A percentile compares a stretch with the other conserved stretches of the same genome.
phyloP scores from a whole-genome alignment of 2,329 filamentous ascomycete species.

The Zalaria sp. region DNA sequence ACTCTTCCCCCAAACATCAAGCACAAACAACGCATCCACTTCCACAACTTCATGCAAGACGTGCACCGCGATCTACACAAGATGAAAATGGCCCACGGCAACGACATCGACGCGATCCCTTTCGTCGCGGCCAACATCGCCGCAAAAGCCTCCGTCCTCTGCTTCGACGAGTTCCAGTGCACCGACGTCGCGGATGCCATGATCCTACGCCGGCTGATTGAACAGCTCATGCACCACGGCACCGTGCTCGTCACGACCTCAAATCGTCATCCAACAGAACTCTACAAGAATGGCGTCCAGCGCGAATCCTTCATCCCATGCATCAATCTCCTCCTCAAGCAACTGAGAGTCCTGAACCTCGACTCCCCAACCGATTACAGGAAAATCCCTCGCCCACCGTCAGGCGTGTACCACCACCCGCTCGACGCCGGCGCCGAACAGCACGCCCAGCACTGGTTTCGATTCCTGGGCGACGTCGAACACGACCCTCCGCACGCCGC shows the following conservation, averaged over 20 bases:
- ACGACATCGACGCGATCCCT: slow-evolving; percentile 77
- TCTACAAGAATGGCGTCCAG: slow-evolving; percentile 98
- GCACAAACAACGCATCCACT: slow-evolving; percentile 86
- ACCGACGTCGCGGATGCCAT: slow-evolving; percentile 98
- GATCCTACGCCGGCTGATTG: slow-evolving; percentile 79
- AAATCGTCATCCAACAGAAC: slow-evolving; percentile 87
- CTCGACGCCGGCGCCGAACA: slow-evolving; percentile 62
- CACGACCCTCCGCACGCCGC: slow-evolving; percentile 62
- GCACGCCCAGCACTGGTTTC: slow-evolving; percentile 92
- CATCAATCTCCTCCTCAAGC: slow-evolving; percentile 76
- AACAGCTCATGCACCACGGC: slow-evolving; percentile 89
- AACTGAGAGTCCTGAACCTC: slow-evolving; percentile 80
- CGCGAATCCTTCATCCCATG: slow-evolving; percentile 89
- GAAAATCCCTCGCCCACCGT: slow-evolving; percentile 85
- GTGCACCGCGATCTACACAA: slow-evolving; percentile 82
- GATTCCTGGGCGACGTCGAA: slow-evolving; percentile 75
- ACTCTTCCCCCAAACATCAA: slow-evolving; percentile 68
- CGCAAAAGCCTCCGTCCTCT: slow-evolving; percentile 68
- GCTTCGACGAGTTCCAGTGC: slow-evolving; percentile 98
- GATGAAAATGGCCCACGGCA: slow-evolving; percentile 79
- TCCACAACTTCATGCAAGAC: slow-evolving; percentile 99
- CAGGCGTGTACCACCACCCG: slow-evolving; percentile 84
- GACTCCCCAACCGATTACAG: slow-evolving; percentile 94
- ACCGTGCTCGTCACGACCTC: slow-evolving; percentile 92
- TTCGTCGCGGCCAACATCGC: slow-evolving; percentile 94